Percentiles rank a stretch among this genome's conserved stretches.
phyloP scores from a whole-genome alignment of 2,329 filamentous ascomycete genomes.

The Macrophomina tecta region DNA sequence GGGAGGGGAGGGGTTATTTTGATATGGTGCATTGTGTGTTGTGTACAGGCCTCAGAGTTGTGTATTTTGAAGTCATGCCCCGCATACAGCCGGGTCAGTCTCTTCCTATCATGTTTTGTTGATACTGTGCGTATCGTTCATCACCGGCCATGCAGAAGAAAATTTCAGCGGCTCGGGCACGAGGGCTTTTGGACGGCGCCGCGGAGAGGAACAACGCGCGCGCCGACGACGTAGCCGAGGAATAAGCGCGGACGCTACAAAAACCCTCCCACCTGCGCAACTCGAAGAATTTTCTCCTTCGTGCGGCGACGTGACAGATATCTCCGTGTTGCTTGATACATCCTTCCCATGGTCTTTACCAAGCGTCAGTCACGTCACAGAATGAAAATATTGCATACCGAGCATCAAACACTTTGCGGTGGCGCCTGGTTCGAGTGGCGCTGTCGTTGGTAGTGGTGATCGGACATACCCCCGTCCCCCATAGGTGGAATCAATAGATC shows the following conservation, averaged over 20 bases:
- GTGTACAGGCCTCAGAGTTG: conserved; percentile 42
- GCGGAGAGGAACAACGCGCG: conserved; percentile 14
- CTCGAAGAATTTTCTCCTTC: conserved; percentile 63
- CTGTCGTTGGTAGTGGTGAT: conserved; percentile 52
- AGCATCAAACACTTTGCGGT: conserved; percentile 49
- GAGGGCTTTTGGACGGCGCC: conserved; percentile 25
- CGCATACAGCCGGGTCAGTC: conserved; percentile 41
- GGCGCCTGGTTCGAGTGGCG: conserved; percentile 42
- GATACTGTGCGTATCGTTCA: conserved; percentile 36
- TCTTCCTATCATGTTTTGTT: conserved; percentile 48
- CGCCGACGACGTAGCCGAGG: neutral
- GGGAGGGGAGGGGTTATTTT: conserved; percentile 17
- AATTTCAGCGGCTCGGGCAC: conserved; percentile 20
- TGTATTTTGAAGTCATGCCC: conserved; percentile 44
- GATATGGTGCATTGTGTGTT: neutral
- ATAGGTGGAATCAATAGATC: conserved; percentile 22
- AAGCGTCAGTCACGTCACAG: conserved; percentile 85
- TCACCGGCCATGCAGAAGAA: conserved; percentile 43
- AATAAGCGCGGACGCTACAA: neutral
- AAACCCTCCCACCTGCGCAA: conserved; percentile 2
- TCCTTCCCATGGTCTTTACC: conserved; percentile 36
- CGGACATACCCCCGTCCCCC: conserved; percentile 54
- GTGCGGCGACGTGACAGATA: conserved; percentile 79
- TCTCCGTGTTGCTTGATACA: conserved; percentile 80
- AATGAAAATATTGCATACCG: conserved; percentile 72